A percentile compares a stretch with the other conserved stretches of the same genome.
Conservation (phyloP, 1,284 basidiomycete species). For the Ceratobasidium sp. region DNA sequence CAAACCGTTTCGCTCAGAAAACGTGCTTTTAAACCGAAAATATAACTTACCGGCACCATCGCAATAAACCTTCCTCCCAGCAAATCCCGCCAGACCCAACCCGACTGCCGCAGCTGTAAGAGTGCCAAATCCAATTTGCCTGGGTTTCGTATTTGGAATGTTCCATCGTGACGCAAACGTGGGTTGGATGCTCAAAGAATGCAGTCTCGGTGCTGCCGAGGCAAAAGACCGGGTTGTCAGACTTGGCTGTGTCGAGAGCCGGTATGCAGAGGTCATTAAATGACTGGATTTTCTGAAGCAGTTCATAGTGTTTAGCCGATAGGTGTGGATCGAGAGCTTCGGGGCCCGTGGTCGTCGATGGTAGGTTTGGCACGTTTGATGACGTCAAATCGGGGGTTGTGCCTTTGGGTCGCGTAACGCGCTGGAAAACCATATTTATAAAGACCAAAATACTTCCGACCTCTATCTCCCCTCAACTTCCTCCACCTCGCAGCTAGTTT, state of each 20-base stretch:
- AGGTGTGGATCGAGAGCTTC: background rate
- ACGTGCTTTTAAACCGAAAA: no score
- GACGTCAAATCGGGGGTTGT: constrained; percentile 31
- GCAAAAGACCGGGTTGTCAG: constrained; percentile 21
- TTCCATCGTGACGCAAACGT: constrained; percentile 7
- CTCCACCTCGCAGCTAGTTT: no score
- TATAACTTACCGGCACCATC: constrained; percentile 29
- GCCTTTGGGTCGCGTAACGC: constrained; percentile 27
- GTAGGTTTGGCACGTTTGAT: constrained; percentile 6
- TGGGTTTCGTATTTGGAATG: background rate
- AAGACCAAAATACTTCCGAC: background rate
- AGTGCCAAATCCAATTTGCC: constrained; percentile 8
- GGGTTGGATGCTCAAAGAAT: constrained; percentile 19
- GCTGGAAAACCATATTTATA: constrained; percentile 22
- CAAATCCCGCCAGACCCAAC: constrained; percentile 28
- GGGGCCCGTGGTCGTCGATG: constrained; percentile 1
- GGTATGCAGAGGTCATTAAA: constrained; percentile 27
- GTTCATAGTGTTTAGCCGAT: constrained; percentile 31
- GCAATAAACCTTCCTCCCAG: constrained; percentile 30
- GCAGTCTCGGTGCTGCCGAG: constrained; percentile 13
- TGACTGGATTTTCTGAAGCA: constrained; percentile 37
- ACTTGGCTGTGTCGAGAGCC: constrained; percentile 10
- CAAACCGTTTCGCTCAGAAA: no score
- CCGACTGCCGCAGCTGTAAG: constrained; percentile 29
- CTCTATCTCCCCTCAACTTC: background rate